Evolutionary conservation across 208 protist genomes (phyloP).

Genomic region (Angomonas deanei): DNA sequence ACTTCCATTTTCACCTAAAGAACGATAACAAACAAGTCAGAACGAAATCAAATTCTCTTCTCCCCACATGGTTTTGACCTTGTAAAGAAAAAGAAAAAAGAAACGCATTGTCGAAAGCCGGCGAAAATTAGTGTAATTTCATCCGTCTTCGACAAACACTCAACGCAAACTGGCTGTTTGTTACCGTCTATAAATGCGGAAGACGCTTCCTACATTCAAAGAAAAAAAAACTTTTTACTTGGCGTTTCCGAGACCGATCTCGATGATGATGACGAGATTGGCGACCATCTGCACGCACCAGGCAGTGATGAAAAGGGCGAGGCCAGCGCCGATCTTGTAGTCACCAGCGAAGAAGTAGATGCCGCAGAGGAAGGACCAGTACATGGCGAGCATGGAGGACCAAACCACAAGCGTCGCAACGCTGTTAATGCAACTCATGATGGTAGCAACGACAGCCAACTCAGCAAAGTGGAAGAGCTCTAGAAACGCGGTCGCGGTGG

Average conservation of each 20-base stretch:
- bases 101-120: neutral
- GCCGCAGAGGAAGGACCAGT: conserved; percentile 47
- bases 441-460: conserved; percentile 44
- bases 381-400: conserved; percentile 49
- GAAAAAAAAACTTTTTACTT: conserved; percentile 24
- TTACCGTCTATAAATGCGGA: neutral
- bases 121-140: neutral
- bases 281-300: conserved; percentile 47
- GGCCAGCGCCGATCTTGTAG: conserved; percentile 38
- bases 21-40: no score
- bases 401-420: conserved; percentile 42
- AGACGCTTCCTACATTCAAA: neutral
- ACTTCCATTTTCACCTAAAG: no score
- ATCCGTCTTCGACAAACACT: no score
- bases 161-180: neutral
- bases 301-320: conserved; percentile 50
- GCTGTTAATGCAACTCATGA: conserved; percentile 47
- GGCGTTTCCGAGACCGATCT: conserved; percentile 25
- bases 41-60: no score
- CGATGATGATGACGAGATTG: conserved; percentile 24
- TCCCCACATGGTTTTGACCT: no score
- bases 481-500: conserved; percentile 24
- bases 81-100: conserved; percentile 7
- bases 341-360: conserved; percentile 22
- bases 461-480: conserved; percentile 50